Evolutionary conservation across 164 flowering plant species (phyloP).

Genomic region (Houttuynia cordata): DNA sequence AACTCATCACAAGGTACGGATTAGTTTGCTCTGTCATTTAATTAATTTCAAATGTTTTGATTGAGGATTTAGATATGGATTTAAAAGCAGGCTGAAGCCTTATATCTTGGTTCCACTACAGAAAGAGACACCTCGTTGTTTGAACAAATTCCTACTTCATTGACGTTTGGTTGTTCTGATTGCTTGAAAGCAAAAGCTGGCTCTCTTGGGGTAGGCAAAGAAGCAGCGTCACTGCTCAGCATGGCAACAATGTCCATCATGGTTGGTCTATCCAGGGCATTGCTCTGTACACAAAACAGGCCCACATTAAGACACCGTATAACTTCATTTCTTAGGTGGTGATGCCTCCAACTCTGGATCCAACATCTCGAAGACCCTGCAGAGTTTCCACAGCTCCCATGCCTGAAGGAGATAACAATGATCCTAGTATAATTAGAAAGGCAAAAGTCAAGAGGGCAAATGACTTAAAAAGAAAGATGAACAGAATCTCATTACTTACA

Average conservation of each 20-base stretch:
- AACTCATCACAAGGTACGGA: too few species aligned
- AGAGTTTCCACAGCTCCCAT: not conserved
- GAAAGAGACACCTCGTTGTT: too few species aligned
- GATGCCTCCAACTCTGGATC: not conserved
- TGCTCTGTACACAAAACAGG: constrained; percentile 9
- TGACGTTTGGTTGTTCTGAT: too few species aligned
- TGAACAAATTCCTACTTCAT: too few species aligned
- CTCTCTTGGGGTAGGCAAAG: constrained; percentile 7
- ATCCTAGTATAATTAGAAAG: not conserved
- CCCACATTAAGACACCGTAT: constrained; percentile 6
- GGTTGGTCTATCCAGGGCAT: constrained; percentile 5
- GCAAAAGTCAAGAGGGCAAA: not conserved
- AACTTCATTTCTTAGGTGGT: not conserved
- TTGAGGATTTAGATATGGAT: too few species aligned
- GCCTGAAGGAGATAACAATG: constrained; percentile 1
- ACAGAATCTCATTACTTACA: constrained; percentile 3
- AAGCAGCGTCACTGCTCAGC: constrained; percentile 9
- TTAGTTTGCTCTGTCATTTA: too few species aligned
- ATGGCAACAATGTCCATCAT: constrained; percentile 3
- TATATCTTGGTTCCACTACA: too few species aligned
- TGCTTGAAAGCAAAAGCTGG: constrained; percentile 2
- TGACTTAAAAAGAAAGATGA: not conserved
- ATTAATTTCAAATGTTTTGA: too few species aligned
- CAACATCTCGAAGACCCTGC: too few species aligned
- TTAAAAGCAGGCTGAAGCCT: too few species aligned